Percentiles rank a stretch among this genome's conserved stretches.
Evolutionary conservation across 2,329 filamentous ascomycete genomes (phyloP).

Genomic region (Diaporthe destruens): DNA sequence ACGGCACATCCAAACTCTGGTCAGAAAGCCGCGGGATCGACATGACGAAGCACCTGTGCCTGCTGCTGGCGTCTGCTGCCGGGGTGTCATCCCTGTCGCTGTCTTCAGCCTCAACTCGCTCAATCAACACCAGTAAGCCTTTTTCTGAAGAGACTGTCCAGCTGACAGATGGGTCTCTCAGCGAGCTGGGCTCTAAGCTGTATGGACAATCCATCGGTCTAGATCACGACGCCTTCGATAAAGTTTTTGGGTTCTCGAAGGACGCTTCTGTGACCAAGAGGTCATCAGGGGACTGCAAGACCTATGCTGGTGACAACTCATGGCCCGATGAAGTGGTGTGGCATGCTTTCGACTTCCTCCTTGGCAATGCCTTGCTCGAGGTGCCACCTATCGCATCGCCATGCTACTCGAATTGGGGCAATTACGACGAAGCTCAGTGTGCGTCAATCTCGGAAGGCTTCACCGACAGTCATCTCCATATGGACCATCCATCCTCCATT

Average conservation of each 20-base stretch:
- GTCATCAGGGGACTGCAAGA: conserved; percentile 42
- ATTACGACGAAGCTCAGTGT: conserved; percentile 58
- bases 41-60: conserved; percentile 24
- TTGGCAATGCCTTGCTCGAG: conserved; percentile 63
- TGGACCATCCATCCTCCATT: conserved; percentile 33
- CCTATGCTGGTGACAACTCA: conserved; percentile 60
- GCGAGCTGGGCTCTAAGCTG: conserved; percentile 5
- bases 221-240: background rate
- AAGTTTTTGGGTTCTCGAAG: conserved; percentile 26
- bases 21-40: conserved; percentile 12
- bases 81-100: conserved; percentile 27
- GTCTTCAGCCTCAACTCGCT: conserved; percentile 18
- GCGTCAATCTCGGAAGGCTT: conserved; percentile 52
- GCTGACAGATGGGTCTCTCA: conserved; percentile 29
- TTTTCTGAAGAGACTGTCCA: conserved; percentile 23
- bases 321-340: conserved; percentile 65
- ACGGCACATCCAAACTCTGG: conserved; percentile 3
- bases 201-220: conserved; percentile 1
- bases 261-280: background rate
- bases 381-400: conserved; percentile 64
- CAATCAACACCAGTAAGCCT: background rate
- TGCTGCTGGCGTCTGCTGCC: conserved; percentile 25
- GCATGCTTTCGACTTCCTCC: conserved; percentile 63
- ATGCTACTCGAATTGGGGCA: conserved; percentile 62
- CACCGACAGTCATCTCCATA: conserved; percentile 51